These are phyloP conservation scores for Biscutella laevigata DNA, from an alignment of 441 rosid genomes.

Conservation along the genomic window DNA sequence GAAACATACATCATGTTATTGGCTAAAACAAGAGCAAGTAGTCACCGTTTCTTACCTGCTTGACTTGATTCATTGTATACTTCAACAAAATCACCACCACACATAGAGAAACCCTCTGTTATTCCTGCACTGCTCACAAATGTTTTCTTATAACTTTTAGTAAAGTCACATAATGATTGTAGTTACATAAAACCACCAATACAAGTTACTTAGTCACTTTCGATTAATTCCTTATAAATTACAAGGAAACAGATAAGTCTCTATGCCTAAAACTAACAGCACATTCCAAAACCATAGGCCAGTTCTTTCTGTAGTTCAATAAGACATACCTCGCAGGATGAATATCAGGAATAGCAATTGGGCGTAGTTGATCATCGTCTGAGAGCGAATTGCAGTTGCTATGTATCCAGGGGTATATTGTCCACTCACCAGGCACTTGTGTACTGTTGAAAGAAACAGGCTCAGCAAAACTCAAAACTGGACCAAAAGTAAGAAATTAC, in stretches of 20 bases:
- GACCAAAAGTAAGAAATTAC: neutral
- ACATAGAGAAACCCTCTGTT: slow-evolving; percentile 97
- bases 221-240: neutral
- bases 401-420: slow-evolving; percentile 94
- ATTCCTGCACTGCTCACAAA: slow-evolving; percentile 78
- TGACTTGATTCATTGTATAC: slow-evolving; percentile 80
- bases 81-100: slow-evolving; percentile 98
- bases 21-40: neutral
- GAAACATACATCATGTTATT: neutral
- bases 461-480: slow-evolving; percentile 10
- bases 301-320: neutral
- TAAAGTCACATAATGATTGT: neutral
- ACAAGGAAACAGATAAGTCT: neutral
- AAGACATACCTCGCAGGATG: slow-evolving; percentile 76
- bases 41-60: slow-evolving; percentile 43
- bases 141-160: neutral
- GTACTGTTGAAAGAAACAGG: slow-evolving; percentile 33
- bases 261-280: neutral
- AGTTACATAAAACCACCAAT: slow-evolving; percentile 2
- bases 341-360: slow-evolving; percentile 75
- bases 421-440: slow-evolving; percentile 67
- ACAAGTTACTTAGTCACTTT: neutral
- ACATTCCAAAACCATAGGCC: neutral
- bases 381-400: slow-evolving; percentile 93
- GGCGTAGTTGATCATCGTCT: slow-evolving; percentile 81